phyloP scores from a whole-genome alignment of 345 rosid species.

The Lenwebbia sp. region DNA sequence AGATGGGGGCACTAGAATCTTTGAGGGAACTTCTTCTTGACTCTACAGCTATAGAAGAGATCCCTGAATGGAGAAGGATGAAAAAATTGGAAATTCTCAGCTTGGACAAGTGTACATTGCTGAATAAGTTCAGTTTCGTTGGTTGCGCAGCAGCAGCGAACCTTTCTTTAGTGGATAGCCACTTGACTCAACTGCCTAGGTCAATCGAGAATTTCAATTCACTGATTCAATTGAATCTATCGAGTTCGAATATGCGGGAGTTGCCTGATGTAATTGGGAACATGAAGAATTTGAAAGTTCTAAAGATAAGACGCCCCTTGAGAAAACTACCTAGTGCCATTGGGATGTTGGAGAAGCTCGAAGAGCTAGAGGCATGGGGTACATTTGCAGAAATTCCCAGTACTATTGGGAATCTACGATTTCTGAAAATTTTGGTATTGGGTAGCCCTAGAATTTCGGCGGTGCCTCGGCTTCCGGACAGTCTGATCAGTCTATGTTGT shows the following conservation, averaged over 20 bases:
- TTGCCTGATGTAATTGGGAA: neutral
- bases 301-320: rapidly evolving
- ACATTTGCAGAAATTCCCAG: rapidly evolving
- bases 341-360: neutral
- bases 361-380: rapidly evolving
- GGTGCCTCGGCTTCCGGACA: rapidly evolving
- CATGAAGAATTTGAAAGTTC: neutral
- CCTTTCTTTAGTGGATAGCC: neutral
- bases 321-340: rapidly evolving
- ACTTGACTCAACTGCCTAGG: neutral
- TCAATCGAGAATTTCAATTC: neutral
- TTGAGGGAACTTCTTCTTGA: neutral
- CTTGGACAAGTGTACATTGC: neutral
- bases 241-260: neutral
- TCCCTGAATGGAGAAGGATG: neutral
- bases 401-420: neutral
- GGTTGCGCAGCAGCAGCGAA: neutral
- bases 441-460: rapidly evolving
- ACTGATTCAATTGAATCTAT: neutral
- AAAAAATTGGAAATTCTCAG: neutral
- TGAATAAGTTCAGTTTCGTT: too few relatives aligned
- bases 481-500: too few relatives aligned
- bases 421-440: neutral
- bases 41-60: neutral
- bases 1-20: neutral